Evolutionary conservation across 2,329 filamentous ascomycete species (phyloP), one percentile per base, ranked within the genome.

Genomic region (Fusarium sororula): DNA sequence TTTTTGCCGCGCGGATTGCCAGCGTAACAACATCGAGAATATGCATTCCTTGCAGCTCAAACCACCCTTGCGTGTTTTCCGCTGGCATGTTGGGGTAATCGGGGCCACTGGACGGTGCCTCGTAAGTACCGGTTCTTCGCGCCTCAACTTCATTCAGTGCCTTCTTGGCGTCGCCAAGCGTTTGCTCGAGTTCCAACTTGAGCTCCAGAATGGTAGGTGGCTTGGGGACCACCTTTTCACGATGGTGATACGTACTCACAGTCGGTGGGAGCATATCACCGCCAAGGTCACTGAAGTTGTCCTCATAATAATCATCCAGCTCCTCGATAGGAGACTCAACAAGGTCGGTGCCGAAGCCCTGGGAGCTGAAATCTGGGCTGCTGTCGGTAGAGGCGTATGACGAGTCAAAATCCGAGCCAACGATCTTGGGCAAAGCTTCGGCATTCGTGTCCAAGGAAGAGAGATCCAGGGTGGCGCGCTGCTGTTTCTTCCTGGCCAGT

Each of bases 251-350:
- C 7, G 96, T 99, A 87, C 95, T 98, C 45, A 96, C 94, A 0
- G 96, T 99, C 1, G 96, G 96, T n/a, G 96, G 96, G 7, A 98
- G 90, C 90, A 99, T 96, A 69, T 90, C 89, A 67, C 94, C 89
- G 66, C 94, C 93, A 26, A 87, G 86, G 66, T 92, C 90, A 38
- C 90, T 89, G 78, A 90, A 89, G 60, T 76, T 81, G 35, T 91
- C 89, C 48, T 90, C 89, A 54, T 85, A 88, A 71, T 87, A 87
- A 70, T 86, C 88, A 10, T 80, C 81, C 32, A 79, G 73, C n/a
- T 85, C 82, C 7, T 87, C 85, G 26, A 83, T 79, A 6, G 87
- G 86, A 2, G 87, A 88, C 66, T 88, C 87, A 17, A 85, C 83
- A 45, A 87, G 79, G 9, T 81, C 83, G 11, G 77, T 74, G 3